Evolutionary conservation across 2,329 filamentous ascomycete genomes (phyloP).

Genomic region (Botryotinia globosa): DNA sequence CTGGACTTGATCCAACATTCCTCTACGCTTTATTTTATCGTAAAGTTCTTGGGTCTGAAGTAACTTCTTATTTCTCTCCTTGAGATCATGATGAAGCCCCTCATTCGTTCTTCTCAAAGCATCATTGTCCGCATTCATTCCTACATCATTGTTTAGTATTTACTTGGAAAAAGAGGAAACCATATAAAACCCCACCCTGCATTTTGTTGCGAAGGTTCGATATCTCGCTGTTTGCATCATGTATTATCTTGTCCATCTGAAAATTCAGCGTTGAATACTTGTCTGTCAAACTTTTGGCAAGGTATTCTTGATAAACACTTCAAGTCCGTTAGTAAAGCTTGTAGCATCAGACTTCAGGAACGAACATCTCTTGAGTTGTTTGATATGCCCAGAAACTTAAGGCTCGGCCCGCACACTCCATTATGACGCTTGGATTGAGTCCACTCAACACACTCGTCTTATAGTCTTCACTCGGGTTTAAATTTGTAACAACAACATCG

Average conservation of each 20-base stretch:
- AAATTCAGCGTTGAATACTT: conserved; percentile 64
- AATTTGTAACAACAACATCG: conserved; percentile 67
- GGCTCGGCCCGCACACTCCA: conserved; percentile 80
- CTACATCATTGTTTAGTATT: conserved; percentile 38
- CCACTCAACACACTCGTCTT: conserved; percentile 85
- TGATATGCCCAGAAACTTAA: conserved; percentile 87
- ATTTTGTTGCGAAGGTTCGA: conserved; percentile 63
- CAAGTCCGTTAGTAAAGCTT: conserved; percentile 31
- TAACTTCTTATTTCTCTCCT: conserved; percentile 68
- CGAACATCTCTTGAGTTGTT: conserved; percentile 75
- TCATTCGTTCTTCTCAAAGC: conserved; percentile 67
- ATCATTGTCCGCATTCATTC: conserved; percentile 60
- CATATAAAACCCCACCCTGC: conserved; percentile 47
- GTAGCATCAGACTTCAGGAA: conserved; percentile 20
- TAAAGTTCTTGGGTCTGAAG: conserved; percentile 66
- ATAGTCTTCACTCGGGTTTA: conserved; percentile 84
- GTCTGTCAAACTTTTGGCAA: conserved; percentile 68
- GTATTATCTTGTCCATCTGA: conserved; percentile 69
- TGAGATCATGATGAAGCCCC: conserved; percentile 63
- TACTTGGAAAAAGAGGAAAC: neutral
- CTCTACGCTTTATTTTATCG: conserved; percentile 56
- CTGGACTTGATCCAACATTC: conserved; percentile 54
- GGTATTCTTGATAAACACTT: conserved; percentile 74
- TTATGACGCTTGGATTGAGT: conserved; percentile 73
- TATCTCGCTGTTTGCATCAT: conserved; percentile 73